Percentiles rank a stretch among this genome's conserved stretches.
phyloP scores from a whole-genome alignment of 2,329 filamentous ascomycete genomes.

The Mycosphaerelloides madeirae region DNA sequence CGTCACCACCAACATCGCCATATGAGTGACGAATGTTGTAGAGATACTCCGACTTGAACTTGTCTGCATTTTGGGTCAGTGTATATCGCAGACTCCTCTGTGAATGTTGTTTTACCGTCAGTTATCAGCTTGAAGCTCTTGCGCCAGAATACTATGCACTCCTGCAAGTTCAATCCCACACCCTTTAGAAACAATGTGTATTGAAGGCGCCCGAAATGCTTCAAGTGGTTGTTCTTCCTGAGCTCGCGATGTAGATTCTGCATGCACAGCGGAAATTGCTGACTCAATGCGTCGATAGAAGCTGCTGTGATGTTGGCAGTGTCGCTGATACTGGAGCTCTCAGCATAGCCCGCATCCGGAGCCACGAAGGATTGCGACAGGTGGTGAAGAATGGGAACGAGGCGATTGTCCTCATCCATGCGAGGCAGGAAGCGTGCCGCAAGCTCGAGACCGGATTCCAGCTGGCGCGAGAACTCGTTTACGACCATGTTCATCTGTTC shows the following conservation, averaged over 20 bases:
- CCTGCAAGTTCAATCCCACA: conserved; percentile 85
- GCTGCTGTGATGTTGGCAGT: conserved; percentile 72
- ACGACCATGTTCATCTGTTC: conserved; percentile 88
- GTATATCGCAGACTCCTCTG: not conserved
- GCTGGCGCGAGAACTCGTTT: conserved; percentile 72
- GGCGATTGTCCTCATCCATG: conserved; percentile 91
- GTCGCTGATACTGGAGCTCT: conserved; percentile 53
- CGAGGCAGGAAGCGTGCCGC: conserved; percentile 87
- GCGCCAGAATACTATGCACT: conserved; percentile 89
- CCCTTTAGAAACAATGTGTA: conserved; percentile 97
- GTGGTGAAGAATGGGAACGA: conserved; percentile 70
- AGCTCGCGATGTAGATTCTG: conserved; percentile 80
- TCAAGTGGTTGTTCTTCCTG: conserved; percentile 82
- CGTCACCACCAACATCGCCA: conserved; percentile 90
- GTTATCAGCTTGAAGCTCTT: conserved; percentile 77
- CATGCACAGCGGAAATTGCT: conserved; percentile 92
- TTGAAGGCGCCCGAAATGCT: conserved; percentile 88
- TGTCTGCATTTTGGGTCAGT: conserved; percentile 48
- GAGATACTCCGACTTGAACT: conserved; percentile 94
- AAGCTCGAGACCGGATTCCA: conserved; percentile 82
- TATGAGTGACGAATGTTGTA: conserved; percentile 97
- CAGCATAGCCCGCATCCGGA: conserved; percentile 76
- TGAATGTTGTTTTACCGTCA: conserved; percentile 45
- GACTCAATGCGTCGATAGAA: conserved; percentile 72
- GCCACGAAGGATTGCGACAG: conserved; percentile 95